Evolutionary conservation across 2,329 filamentous ascomycete genomes (phyloP), one percentile per base, ranked within the genome.

Genomic region (Exophiala aquamarina): DNA sequence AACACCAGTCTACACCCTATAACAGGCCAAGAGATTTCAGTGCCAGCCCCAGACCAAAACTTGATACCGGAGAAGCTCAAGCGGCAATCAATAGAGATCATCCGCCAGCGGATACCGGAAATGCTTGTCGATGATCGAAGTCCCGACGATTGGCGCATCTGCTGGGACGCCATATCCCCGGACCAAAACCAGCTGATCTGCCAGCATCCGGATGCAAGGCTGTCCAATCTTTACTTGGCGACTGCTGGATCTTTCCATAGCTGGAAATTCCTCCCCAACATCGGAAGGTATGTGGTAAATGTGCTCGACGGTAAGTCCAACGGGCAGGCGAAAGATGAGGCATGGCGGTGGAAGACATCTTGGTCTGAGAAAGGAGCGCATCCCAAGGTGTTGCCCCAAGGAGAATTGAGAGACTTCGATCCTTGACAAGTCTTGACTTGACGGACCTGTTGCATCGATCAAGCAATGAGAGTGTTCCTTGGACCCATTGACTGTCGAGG

Each of bases 221-320:
- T 76, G 59, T 61, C 61, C 38, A 79, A 78, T 49, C 63, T 86
- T 11, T 83, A 77, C 61, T 61, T 86, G 18, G 82, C 81, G 0
- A 78, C 77, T 0, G 81, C 78, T 10, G 82, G 82, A 1, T 83
- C 79, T 10, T 82, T 84, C 53, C 82, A 85, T 59, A 76, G 77
- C 21, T 84, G 77, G 74, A 84, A 85, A 62, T 83, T 87, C 59
- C 66, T 85, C 19, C 81, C 81, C 1, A 77, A 76, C 18, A 77
- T 83, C 53, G 81, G 82, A 3, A 75, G 77, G 48, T 84, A 84
- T 35, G 63, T 69, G n/a, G 60, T 50, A 13, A 67, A 63, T 26
- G 56, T 61, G 20, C 42, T 63, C n/a, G 47, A 60, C 9, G 61
- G 58, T 26, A 50, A 50, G 38, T 53, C 55, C 8, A 63, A 63